phyloP scores from a whole-genome alignment of 495 filamentous ascomycete species.

The Penicillium pulvis region DNA sequence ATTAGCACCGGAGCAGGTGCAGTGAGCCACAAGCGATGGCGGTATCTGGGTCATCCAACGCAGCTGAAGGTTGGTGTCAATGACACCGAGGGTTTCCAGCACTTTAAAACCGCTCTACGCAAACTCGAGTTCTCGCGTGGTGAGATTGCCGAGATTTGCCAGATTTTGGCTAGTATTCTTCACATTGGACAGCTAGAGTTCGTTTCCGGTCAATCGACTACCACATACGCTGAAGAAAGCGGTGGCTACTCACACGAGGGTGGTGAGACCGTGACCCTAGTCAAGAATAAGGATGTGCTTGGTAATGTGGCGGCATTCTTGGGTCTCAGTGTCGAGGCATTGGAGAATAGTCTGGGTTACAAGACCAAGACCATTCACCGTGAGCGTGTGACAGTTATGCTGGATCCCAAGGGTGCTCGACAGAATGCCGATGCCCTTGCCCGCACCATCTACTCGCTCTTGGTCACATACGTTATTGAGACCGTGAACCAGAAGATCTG shows the following conservation, averaged over 20 bases:
- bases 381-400: conserved; percentile 95
- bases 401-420: conserved; percentile 87
- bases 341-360: conserved; percentile 88
- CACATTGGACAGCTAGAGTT: conserved; percentile 97
- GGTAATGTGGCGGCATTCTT: conserved; percentile 88
- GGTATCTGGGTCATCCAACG: conserved; percentile 93
- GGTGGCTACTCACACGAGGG: conserved; percentile 96
- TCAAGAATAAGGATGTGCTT: conserved; percentile 91
- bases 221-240: conserved; percentile 81
- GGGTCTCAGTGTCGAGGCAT: conserved; percentile 73
- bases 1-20: conserved; percentile 46
- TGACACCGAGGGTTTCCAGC: conserved; percentile 90
- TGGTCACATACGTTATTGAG: conserved; percentile 92
- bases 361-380: conserved; percentile 93
- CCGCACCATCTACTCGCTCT: conserved; percentile 89
- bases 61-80: conserved; percentile 97
- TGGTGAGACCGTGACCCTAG: conserved; percentile 77
- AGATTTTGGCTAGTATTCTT: conserved; percentile 86
- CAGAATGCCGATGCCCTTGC: conserved; percentile 93
- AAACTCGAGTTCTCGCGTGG: conserved; percentile 91
- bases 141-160: conserved; percentile 96
- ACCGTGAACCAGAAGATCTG: conserved; percentile 88
- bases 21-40: conserved; percentile 78
- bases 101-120: conserved; percentile 93
- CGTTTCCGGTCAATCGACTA: conserved; percentile 73